A percentile compares a stretch with the other conserved stretches of the same genome.
Evolutionary conservation across 257 asterid species (phyloP).

Genomic region (Plantago major): DNA sequence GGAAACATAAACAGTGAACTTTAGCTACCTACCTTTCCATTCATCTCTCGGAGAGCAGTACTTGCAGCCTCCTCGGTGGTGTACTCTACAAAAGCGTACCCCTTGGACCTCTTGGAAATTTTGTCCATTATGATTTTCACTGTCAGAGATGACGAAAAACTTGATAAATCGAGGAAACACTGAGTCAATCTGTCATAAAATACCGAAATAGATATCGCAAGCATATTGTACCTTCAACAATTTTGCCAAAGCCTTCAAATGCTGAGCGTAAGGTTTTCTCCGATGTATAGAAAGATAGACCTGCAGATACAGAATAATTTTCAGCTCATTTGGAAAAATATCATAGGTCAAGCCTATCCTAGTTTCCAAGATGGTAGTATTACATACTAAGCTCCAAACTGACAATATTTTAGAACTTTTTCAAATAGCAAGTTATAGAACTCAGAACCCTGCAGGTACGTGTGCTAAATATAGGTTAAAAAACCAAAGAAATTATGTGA

Average conservation of each 20-base stretch:
- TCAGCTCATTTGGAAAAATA: constrained; percentile 8
- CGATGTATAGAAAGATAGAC: constrained; percentile 88
- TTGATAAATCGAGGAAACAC: constrained; percentile 8
- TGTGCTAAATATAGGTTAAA: neutral
- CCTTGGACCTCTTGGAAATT: constrained; percentile 95
- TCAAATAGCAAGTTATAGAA: no score
- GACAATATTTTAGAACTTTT: no score
- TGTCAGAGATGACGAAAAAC: constrained; percentile 24
- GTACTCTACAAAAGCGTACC: constrained; percentile 85
- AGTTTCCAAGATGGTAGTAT: no score
- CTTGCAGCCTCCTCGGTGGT: constrained; percentile 83
- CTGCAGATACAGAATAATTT: constrained; percentile 34
- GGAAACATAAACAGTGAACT: neutral
- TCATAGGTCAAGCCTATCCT: neutral
- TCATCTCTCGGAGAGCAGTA: constrained; percentile 82
- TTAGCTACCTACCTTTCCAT: constrained; percentile 66
- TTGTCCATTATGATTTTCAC: constrained; percentile 96
- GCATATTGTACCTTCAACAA: constrained; percentile 56
- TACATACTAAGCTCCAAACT: no score
- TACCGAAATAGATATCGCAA: neutral
- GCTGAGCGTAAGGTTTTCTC: constrained; percentile 87
- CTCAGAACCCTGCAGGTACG: neutral
- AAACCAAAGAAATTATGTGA: neutral
- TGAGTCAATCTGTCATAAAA: neutral
- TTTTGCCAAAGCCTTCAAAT: constrained; percentile 83